Percentiles rank a stretch among this genome's conserved stretches.
Evolutionary conservation across 179 eudicot genomes (phyloP).

Genomic region (Patellifolia procumbens): DNA sequence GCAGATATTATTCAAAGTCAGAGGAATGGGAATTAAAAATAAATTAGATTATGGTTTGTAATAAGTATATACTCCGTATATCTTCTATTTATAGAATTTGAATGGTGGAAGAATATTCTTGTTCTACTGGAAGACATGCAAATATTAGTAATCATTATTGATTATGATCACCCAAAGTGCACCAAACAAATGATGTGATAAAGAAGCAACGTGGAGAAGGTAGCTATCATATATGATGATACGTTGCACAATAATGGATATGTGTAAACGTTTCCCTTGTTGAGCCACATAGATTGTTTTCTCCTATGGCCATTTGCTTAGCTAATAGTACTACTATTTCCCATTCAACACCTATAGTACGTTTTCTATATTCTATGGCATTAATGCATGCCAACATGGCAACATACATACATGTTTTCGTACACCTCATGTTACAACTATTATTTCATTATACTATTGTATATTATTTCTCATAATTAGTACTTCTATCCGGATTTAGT

Average conservation of each 20-base stretch:
- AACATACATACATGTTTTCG: not conserved
- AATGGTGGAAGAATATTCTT: not conserved
- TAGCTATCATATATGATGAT: slow-evolving; percentile 20
- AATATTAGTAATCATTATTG: not conserved
- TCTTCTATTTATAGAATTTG: not conserved
- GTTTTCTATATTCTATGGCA: not conserved
- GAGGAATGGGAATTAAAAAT: no score
- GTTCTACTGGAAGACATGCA: not conserved
- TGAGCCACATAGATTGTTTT: slow-evolving; percentile 10
- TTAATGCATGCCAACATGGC: not conserved
- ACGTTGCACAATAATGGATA: slow-evolving; percentile 12
- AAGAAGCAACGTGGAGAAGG: slow-evolving; percentile 20
- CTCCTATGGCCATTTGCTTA: not conserved
- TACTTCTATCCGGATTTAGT: not conserved
- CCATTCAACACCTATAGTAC: not conserved
- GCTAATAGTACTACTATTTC: not conserved
- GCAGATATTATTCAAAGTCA: no score
- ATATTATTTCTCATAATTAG: not conserved
- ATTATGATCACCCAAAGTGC: slow-evolving; percentile 5
- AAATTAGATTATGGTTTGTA: not conserved
- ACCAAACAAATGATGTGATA: slow-evolving; percentile 21
- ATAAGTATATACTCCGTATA: not conserved
- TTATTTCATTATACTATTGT: not conserved
- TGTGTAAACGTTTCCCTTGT: slow-evolving; percentile 22
- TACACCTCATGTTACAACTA: not conserved